Conservation (phyloP, 2,329 filamentous ascomycete genomes). For the Paraconiothyrium sp. region DNA sequence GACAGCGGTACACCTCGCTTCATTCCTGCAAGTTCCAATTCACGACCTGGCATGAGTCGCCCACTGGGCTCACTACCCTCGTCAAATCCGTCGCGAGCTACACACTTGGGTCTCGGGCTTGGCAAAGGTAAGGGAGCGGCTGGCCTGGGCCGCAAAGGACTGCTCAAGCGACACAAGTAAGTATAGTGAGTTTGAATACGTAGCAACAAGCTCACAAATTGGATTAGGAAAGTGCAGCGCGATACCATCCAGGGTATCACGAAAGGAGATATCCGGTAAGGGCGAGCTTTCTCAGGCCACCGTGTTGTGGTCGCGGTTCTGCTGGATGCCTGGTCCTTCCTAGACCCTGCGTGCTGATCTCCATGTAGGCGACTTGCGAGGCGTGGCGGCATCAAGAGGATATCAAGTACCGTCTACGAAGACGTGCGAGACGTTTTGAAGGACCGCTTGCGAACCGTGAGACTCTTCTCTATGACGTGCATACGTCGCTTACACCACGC, state of each 20-base stretch:
- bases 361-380: conserved; percentile 71
- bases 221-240: conserved; percentile 39
- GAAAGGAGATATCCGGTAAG: conserved; percentile 48
- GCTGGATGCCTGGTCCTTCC: background rate
- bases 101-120: conserved; percentile 29
- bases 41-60: background rate
- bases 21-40: background rate
- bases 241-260: conserved; percentile 48
- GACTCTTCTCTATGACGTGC: conserved; percentile 12
- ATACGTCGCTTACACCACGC: background rate
- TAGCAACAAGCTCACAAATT: conserved; percentile 18
- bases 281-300: background rate
- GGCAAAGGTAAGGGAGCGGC: conserved; percentile 30
- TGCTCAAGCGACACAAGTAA: conserved; percentile 39
- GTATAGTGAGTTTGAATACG: conserved; percentile 1
- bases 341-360: conserved; percentile 21
- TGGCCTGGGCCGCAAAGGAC: conserved; percentile 14
- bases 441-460: conserved; percentile 52
- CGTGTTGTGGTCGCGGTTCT: background rate
- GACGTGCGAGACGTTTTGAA: conserved; percentile 66
- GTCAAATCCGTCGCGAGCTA: conserved; percentile 21
- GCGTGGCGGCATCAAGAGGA: conserved; percentile 79
- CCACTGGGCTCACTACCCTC: background rate
- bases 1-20: background rate
- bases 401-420: conserved; percentile 71